A percentile compares a stretch with the other conserved stretches of the same genome.
These are phyloP conservation scores for Willaertia magna DNA, from an alignment of 208 protist species.

Conservation along the genomic window DNA sequence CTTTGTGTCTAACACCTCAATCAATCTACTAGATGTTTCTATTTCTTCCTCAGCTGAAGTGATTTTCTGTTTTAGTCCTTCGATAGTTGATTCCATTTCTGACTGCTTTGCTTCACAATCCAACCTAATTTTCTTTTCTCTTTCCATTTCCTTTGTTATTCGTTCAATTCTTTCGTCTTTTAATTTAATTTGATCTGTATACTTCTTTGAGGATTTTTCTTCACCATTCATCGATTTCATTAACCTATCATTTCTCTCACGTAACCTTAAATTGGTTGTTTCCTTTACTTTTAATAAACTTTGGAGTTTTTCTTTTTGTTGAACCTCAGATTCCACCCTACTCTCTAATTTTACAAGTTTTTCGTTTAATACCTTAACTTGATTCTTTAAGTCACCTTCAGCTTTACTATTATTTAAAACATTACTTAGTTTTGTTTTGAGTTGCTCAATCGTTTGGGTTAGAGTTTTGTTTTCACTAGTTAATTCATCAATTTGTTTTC, in stretches of 20 bases:
- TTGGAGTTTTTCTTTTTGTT: neutral
- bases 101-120: neutral
- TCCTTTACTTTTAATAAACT: neutral
- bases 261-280: neutral
- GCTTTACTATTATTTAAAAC: neutral
- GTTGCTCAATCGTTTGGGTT: neutral
- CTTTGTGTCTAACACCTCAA: neutral
- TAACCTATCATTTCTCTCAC: neutral
- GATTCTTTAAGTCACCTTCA: neutral
- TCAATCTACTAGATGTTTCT: neutral
- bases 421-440: neutral
- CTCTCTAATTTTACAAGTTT: neutral
- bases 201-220: neutral
- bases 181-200: neutral
- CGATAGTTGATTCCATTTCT: neutral
- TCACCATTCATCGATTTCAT: neutral
- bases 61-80: neutral
- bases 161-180: neutral
- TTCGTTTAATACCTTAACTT: neutral
- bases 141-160: neutral
- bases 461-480: neutral
- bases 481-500: neutral
- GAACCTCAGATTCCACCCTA: neutral
- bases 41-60: neutral
- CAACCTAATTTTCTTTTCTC: neutral